A percentile compares a stretch with the other conserved stretches of the same genome.
phyloP scores from a whole-genome alignment of 1,284 basidiomycete genomes.

The Puccinia polysora region DNA sequence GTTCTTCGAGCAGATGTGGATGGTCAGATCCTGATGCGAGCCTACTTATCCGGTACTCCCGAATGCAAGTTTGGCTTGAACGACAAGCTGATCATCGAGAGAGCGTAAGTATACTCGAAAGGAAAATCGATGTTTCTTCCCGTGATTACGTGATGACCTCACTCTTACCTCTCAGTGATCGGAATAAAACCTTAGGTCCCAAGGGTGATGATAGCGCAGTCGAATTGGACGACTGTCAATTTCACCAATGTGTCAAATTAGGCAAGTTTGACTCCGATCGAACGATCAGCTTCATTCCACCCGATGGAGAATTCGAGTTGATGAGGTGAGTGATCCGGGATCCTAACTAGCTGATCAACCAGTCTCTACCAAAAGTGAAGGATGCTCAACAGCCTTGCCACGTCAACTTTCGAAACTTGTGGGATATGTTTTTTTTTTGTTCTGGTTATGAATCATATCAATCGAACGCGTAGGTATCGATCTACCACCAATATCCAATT shows the following conservation, averaged over 20 bases:
- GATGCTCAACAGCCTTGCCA: too few relatives aligned
- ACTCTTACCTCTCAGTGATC: constrained; percentile 55
- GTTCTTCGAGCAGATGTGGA: constrained; percentile 95
- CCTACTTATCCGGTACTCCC: constrained; percentile 89
- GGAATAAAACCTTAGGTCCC: constrained; percentile 53
- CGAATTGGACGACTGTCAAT: constrained; percentile 93
- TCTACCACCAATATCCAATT: constrained; percentile 92
- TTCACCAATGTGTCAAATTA: constrained; percentile 95
- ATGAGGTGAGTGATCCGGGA: constrained; percentile 71
- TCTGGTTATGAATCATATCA: neutral
- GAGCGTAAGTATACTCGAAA: constrained; percentile 57
- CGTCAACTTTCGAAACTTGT: too few relatives aligned
- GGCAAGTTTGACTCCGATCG: constrained; percentile 88
- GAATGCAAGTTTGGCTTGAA: constrained; percentile 98
- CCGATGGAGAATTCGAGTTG: constrained; percentile 97
- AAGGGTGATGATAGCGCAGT: constrained; percentile 59
- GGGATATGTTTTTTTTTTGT: neutral
- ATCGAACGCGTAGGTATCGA: too few relatives aligned
- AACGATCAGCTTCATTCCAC: constrained; percentile 93
- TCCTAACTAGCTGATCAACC: too few relatives aligned
- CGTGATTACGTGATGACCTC: too few relatives aligned
- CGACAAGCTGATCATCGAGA: constrained; percentile 94
- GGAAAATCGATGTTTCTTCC: too few relatives aligned
- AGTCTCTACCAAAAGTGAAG: too few relatives aligned
- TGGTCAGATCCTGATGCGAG: constrained; percentile 95